Conservation (phyloP, 345 rosid species). For the Mangifera indica region DNA sequence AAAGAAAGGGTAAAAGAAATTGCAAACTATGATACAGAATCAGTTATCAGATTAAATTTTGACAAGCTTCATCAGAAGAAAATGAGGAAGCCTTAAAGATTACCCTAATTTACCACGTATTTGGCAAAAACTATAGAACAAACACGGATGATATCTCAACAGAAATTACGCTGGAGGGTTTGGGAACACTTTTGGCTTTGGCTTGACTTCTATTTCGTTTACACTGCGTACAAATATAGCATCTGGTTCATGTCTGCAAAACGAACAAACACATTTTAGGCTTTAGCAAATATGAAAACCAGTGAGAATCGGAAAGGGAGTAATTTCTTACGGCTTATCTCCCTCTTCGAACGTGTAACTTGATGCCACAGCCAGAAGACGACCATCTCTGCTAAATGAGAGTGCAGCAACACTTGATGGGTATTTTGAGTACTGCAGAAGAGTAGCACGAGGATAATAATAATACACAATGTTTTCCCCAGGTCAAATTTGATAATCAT, state of each 20-base stretch:
- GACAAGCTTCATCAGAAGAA: slow-evolving; percentile 4
- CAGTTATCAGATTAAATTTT: background rate
- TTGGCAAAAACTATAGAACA: background rate
- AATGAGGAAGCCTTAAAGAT: slow-evolving; percentile 17
- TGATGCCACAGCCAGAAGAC: slow-evolving; percentile 91
- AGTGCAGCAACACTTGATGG: slow-evolving; percentile 89
- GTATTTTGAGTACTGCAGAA: slow-evolving; percentile 83
- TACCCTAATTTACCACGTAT: background rate
- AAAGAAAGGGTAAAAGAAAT: too few species aligned
- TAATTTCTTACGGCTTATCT: slow-evolving; percentile 66
- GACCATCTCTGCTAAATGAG: slow-evolving; percentile 96
- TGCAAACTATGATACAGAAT: background rate
- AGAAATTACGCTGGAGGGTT: slow-evolving; percentile 57
- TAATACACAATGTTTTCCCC: background rate
- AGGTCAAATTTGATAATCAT: background rate
- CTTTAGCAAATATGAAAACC: background rate
- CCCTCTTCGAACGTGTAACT: slow-evolving; percentile 98
- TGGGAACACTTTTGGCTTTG: slow-evolving; percentile 82
- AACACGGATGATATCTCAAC: background rate
- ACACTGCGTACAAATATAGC: slow-evolving; percentile 79
- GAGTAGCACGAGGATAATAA: slow-evolving; percentile 2
- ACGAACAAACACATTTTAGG: slow-evolving; percentile 11
- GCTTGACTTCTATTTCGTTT: slow-evolving; percentile 96
- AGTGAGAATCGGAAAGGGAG: background rate
- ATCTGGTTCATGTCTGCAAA: slow-evolving; percentile 90